Evolutionary conservation across 176 grass and related monocot genomes (phyloP), one percentile per base, ranked within the genome.

Genomic region (Cenchrus fungigraminus): DNA sequence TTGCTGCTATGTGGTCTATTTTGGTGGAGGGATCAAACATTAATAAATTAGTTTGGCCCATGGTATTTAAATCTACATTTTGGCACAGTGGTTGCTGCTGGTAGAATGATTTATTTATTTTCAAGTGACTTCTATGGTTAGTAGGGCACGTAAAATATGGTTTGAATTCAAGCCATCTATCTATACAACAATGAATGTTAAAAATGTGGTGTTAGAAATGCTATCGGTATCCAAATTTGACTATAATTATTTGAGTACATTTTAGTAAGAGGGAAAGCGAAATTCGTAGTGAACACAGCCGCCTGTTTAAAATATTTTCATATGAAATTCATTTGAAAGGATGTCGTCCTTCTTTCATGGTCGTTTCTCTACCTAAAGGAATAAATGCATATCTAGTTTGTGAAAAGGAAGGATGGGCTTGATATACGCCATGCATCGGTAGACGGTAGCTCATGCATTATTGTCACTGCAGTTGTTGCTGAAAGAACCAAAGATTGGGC

Each of bases 391-490:
- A 44, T 56, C 25, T 68, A 9, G 16, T 52, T 20, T 7, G 15
- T 32, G 59, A 31, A 14, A 40, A 20, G 10, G 67, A 42, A 43
- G 10, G 1, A 56, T 10, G 20, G 11, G 0, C 2, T 17, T 57
- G 7, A 4, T 29, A 15, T 25, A 49, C 10, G 22, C 6, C 14
- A 14, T 46, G 45, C 45, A 46, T 46, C 8, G 45, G 45, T 46
- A 46, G 45, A 6, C n/a, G 85, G 85, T 80, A 45, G 85, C 47
- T 86, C 78, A 65, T 73, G 40, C 76, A 79, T 79, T 80, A 53
- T 40, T 80, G 20, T 86, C 84, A 19, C 45, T 45, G 68, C 57
- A 34, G 65, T 65, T 74, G 68, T 56, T 79, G 58, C 42, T 65
- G 47, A 64, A 46, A 65, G 9, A 45, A 14, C 31, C 7, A 13